These are phyloP conservation scores for Candida tibetensis DNA, from an alignment of 805 yeast genomes.

Conservation along the genomic window DNA sequence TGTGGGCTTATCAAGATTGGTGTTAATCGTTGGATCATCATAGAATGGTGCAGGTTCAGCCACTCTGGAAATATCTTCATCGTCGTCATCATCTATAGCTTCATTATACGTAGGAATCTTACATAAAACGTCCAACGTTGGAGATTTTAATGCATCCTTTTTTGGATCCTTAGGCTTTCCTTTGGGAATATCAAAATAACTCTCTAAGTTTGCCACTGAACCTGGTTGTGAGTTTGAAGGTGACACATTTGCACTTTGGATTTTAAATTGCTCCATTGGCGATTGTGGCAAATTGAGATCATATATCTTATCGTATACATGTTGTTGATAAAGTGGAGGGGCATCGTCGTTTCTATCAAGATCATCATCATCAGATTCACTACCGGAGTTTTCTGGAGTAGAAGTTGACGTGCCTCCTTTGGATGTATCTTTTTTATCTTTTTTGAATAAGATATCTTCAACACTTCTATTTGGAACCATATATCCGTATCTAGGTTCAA, in stretches of 20 bases:
- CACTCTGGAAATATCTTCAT: conserved; percentile 11
- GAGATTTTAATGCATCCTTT: conserved; percentile 1
- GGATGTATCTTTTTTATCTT: conserved; percentile 14
- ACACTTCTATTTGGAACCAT: conserved; percentile 19
- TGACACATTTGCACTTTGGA: conserved; percentile 12
- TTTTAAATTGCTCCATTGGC: conserved; percentile 36
- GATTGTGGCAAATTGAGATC: conserved; percentile 34
- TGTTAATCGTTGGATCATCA: conserved; percentile 1
- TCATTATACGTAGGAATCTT: conserved; percentile 39
- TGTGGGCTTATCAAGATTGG: not conserved
- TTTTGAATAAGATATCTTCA: conserved; percentile 31
- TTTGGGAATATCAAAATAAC: conserved; percentile 33
- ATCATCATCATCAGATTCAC: conserved; percentile 17
- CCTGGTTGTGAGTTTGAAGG: conserved; percentile 11
- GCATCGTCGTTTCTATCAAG: conserved; percentile 31
- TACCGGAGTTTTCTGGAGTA: not conserved
- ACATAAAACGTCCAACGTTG: conserved; percentile 24
- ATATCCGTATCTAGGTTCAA: conserved; percentile 26
- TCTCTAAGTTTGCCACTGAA: conserved; percentile 17
- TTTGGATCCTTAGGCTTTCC: not conserved
- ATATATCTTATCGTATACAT: conserved; percentile 35
- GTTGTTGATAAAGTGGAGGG: conserved; percentile 44
- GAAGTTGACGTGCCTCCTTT: not conserved
- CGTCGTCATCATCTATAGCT: conserved; percentile 39
- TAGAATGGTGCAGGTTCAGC: conserved; percentile 20